These are phyloP conservation scores for Pichia californica DNA, from an alignment of 805 yeast species.

Conservation along the genomic window DNA sequence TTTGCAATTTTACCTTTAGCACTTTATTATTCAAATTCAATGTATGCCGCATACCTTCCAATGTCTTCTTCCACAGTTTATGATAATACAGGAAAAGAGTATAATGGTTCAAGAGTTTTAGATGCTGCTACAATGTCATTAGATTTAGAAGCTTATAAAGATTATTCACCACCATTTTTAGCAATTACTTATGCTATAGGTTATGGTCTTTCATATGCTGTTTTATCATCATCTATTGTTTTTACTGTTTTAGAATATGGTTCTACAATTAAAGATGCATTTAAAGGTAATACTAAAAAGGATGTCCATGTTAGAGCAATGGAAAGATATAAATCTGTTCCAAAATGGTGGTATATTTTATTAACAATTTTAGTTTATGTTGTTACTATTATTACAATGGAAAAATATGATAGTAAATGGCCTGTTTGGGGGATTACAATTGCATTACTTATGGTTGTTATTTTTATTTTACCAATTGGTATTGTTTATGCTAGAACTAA, in stretches of 20 bases:
- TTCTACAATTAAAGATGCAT: background rate
- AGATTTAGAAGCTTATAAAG: background rate
- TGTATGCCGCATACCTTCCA: background rate
- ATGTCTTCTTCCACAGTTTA: background rate
- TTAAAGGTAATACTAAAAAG: background rate
- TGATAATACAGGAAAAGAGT: background rate
- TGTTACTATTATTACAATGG: background rate
- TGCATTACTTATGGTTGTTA: background rate
- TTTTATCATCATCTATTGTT: background rate
- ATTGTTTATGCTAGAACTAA: background rate
- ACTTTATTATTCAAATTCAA: background rate
- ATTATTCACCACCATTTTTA: conserved; percentile 1
- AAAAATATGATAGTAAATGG: background rate
- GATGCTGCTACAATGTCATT: background rate
- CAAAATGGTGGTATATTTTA: conserved; percentile 1
- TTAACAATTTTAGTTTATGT: background rate
- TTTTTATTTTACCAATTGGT: background rate
- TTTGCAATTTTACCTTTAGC: background rate
- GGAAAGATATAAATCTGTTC: conserved; percentile 1
- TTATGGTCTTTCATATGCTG: conserved; percentile 1
- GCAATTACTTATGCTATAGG: conserved; percentile 1
- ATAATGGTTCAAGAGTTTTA: background rate
- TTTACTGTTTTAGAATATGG: background rate
- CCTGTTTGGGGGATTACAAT: background rate
- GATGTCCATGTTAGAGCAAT: conserved; percentile 1